phyloP scores from a whole-genome alignment of 768 basidiomycete genomes.

The Mycena galopus region DNA sequence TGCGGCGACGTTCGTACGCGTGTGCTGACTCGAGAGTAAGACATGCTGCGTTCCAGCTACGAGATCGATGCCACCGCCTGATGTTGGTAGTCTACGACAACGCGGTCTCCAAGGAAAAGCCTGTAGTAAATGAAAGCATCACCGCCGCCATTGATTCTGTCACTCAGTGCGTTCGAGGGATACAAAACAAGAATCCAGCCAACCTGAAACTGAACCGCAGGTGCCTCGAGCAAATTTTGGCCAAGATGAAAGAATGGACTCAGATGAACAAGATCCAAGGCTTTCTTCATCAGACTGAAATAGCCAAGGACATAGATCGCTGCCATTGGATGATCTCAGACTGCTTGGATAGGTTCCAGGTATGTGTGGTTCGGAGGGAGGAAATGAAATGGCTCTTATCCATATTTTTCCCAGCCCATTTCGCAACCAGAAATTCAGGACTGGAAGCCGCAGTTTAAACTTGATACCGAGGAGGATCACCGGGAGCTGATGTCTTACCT shows the following conservation, averaged over 20 bases:
- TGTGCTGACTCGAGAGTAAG: conserved; percentile 40
- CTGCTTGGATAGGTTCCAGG: conserved; percentile 63
- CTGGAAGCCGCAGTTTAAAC: conserved; percentile 62
- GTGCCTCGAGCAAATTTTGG: conserved; percentile 51
- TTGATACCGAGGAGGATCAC: conserved; percentile 57
- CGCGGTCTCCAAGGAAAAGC: conserved; percentile 41
- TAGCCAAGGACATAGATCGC: conserved; percentile 57
- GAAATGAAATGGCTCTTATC: background rate
- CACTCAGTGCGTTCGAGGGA: conserved; percentile 45
- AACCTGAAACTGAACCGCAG: conserved; percentile 33
- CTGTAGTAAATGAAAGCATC: conserved; percentile 41
- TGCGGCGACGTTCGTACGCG: background rate
- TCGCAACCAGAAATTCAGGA: conserved; percentile 60
- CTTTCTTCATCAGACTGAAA: conserved; percentile 60
- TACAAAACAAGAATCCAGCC: too few relatives aligned
- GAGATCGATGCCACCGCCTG: conserved; percentile 61
- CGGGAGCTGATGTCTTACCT: conserved; percentile 58
- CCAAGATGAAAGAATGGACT: conserved; percentile 60
- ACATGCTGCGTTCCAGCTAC: conserved; percentile 57
- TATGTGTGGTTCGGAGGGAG: conserved; percentile 33
- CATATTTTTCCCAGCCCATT: conserved; percentile 49
- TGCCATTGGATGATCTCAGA: conserved; percentile 62
- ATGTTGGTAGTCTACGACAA: conserved; percentile 55
- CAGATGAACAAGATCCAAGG: conserved; percentile 53
- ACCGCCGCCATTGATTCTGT: conserved; percentile 48